Percentiles rank a stretch among this genome's conserved stretches.
phyloP scores from a whole-genome alignment of 169 alveolate genomes.

The Plasmodium adleri region DNA sequence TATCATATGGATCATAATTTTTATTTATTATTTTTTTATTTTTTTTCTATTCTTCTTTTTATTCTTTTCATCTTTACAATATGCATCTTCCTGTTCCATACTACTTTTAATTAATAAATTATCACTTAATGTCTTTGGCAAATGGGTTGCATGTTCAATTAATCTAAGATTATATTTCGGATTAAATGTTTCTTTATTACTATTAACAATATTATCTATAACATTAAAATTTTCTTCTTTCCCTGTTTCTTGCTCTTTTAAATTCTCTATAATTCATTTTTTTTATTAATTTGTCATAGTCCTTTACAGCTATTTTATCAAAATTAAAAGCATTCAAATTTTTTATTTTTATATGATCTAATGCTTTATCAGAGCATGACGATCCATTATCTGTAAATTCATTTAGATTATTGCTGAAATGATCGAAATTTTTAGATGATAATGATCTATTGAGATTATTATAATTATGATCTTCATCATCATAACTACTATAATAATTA shows the following conservation, averaged over 20 bases:
- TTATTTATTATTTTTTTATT: not conserved
- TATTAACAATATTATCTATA: constrained; percentile 62
- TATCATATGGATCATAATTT: no score
- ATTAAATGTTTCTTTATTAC: constrained; percentile 53
- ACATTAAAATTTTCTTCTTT: constrained; percentile 60
- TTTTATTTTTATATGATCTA: constrained; percentile 21
- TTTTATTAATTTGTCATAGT: constrained; percentile 55
- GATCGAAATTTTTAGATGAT: constrained; percentile 38
- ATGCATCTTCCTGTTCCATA: not conserved
- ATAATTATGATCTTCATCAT: constrained; percentile 53
- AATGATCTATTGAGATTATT: constrained; percentile 23
- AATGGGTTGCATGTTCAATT: constrained; percentile 80
- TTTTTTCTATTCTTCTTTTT: constrained; percentile 28
- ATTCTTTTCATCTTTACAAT: constrained; percentile 13
- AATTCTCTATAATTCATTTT: constrained; percentile 75
- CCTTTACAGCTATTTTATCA: constrained; percentile 57
- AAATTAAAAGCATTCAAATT: constrained; percentile 64
- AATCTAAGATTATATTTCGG: constrained; percentile 80
- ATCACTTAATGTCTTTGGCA: constrained; percentile 70
- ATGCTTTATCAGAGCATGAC: constrained; percentile 30
- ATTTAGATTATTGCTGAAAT: constrained; percentile 25
- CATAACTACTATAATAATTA: constrained; percentile 52
- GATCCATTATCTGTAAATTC: constrained; percentile 67
- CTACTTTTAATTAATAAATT: constrained; percentile 27
- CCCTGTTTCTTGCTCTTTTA: constrained; percentile 26